Evolutionary conservation across 768 basidiomycete genomes (phyloP).

Genomic region (Fistulinella prunicolor): DNA sequence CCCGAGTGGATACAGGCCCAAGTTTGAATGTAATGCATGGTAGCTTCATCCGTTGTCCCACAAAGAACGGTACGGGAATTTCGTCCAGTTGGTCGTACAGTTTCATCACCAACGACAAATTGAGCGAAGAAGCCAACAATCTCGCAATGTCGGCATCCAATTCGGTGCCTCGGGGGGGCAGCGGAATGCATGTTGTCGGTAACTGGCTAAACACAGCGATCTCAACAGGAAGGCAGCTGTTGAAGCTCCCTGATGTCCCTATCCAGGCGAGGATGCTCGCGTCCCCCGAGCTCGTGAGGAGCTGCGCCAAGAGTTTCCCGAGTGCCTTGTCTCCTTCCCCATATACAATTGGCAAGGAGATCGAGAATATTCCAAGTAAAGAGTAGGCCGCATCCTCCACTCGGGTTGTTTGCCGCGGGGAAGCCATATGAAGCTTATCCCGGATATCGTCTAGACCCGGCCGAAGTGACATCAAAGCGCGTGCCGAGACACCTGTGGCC

Average conservation of each 20-base stretch:
- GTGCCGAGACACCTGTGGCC: background rate
- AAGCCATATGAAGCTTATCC: background rate
- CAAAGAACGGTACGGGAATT: background rate
- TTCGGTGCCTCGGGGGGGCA: background rate
- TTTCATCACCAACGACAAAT: background rate
- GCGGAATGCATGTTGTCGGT: background rate
- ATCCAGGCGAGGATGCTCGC: slow-evolving; percentile 11
- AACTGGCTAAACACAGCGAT: background rate
- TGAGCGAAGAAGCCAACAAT: background rate
- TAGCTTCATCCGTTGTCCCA: background rate
- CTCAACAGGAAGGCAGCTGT: slow-evolving; percentile 5
- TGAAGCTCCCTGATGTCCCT: slow-evolving; percentile 2
- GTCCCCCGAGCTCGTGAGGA: slow-evolving; percentile 7
- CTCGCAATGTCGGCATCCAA: background rate
- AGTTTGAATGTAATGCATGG: background rate
- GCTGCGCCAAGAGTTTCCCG: slow-evolving; percentile 5
- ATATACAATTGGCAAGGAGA: slow-evolving; percentile 3
- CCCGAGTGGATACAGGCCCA: background rate
- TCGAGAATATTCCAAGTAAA: slow-evolving; percentile 4
- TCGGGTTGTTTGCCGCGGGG: slow-evolving; percentile 3
- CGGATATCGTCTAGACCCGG: background rate
- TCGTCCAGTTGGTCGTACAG: background rate
- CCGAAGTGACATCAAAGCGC: background rate
- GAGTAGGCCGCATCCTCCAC: slow-evolving; percentile 9
- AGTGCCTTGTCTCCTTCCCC: slow-evolving; percentile 6